phyloP scores from a whole-genome alignment of 2,329 filamentous ascomycete species.

The Sphaerostilbella broomeana region DNA sequence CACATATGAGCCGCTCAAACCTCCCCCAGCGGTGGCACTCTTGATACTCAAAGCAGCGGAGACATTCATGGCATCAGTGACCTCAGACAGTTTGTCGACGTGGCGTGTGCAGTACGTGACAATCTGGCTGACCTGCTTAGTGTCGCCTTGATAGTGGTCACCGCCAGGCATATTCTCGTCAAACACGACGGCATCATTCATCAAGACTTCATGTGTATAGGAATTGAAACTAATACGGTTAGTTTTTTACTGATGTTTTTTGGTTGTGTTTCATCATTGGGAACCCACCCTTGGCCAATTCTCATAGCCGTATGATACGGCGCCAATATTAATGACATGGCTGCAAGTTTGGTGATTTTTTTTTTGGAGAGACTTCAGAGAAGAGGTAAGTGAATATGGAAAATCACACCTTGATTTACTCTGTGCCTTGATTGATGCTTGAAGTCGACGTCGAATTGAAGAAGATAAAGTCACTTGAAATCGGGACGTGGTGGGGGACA shows the following conservation, averaged over 20 bases:
- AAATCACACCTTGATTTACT: too few species aligned
- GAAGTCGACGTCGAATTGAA: too few species aligned
- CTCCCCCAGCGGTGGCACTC: background rate
- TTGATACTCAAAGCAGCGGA: background rate
- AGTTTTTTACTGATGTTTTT: background rate
- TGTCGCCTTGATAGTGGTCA: background rate
- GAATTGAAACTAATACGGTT: background rate
- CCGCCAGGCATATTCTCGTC: background rate
- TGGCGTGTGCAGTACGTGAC: background rate
- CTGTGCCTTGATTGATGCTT: too few species aligned
- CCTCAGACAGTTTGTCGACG: background rate
- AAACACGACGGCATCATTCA: background rate
- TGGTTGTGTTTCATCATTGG: constrained; percentile 3
- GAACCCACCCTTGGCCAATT: constrained; percentile 5
- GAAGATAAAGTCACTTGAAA: too few species aligned
- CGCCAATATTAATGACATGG: too few species aligned
- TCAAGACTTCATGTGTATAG: background rate
- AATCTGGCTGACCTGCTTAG: background rate
- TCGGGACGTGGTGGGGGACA: too few species aligned
- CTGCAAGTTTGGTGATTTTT: too few species aligned
- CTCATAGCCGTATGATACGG: constrained; percentile 1
- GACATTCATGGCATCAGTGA: background rate
- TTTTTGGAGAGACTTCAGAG: too few species aligned
- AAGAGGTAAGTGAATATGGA: too few species aligned
- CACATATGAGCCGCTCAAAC: background rate